Percentiles rank a stretch among this genome's conserved stretches.
Conservation (phyloP, 2,329 filamentous ascomycete species). For the Neofusicoccum umdonicola region DNA sequence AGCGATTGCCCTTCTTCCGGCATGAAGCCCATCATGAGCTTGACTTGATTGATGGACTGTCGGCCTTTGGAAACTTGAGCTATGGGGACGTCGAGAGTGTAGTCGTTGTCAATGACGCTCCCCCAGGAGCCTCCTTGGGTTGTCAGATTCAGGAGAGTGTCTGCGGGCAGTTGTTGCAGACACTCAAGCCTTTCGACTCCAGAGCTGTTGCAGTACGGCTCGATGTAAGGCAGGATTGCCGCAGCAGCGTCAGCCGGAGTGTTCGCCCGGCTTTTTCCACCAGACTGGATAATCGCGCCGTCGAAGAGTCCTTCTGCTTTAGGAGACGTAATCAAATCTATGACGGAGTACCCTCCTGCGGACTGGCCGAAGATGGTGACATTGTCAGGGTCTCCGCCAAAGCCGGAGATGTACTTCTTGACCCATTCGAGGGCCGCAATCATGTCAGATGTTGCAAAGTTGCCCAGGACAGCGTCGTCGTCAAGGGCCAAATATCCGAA, state of each 20-base stretch:
- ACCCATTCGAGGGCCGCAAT: slow-evolving; percentile 39
- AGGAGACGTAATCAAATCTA: slow-evolving; percentile 17
- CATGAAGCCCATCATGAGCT: slow-evolving; percentile 1
- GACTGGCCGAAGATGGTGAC: slow-evolving; percentile 49
- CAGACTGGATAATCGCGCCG: slow-evolving; percentile 40
- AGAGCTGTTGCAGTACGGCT: slow-evolving; percentile 29
- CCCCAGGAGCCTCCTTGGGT: background rate
- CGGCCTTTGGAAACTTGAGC: background rate
- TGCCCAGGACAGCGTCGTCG: slow-evolving; percentile 50
- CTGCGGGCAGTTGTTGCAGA: slow-evolving; percentile 21
- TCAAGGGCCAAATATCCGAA: slow-evolving; percentile 66
- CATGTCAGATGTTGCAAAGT: slow-evolving; percentile 36
- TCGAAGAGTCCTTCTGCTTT: slow-evolving; percentile 38
- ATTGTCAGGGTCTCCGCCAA: slow-evolving; percentile 38
- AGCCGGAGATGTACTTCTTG: slow-evolving; percentile 35
- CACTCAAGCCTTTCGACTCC: background rate
- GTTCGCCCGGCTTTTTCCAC: slow-evolving; percentile 30
- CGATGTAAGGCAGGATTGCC: background rate
- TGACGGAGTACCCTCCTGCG: slow-evolving; percentile 43
- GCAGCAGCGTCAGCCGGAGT: slow-evolving; percentile 31
- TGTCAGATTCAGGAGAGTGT: slow-evolving; percentile 19
- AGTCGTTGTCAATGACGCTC: background rate
- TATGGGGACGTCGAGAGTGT: background rate
- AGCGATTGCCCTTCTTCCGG: slow-evolving; percentile 6
- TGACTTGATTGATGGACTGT: background rate